Evolutionary conservation across 164 flowering plant species (phyloP), one percentile per base, ranked within the genome.

Genomic region (Nelumbo lutea): DNA sequence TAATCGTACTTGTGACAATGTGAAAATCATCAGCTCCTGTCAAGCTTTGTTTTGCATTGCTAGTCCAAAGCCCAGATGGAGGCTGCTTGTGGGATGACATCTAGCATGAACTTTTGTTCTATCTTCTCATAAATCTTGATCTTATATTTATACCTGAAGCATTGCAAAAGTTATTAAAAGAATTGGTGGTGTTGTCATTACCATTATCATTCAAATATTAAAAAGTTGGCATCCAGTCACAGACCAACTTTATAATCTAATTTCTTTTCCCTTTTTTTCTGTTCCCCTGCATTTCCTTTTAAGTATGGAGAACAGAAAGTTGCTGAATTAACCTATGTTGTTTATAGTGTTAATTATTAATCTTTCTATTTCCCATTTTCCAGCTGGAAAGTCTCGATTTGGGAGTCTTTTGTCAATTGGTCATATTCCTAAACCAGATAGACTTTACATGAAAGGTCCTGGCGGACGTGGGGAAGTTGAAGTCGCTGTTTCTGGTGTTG

Each of bases 391-490:
- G 76, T 81, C 89, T 78, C 79, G 93, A 73, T 88, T 95, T 61
- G 97, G 96, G 52, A 90, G 96, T 84, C 89, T 95, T 75, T 80
- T 90, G 42, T 83, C 92, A 55, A 81, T 86, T 61, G 88, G 88
- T 69, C 81, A 87, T 68, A 76, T 79, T 61, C 69, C 87, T 51
- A 92, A 88, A 84, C 75, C 88, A 15, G 97, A 95, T 78, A 89
- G 87, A 73, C 82, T 95, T 53, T 90, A 86, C 81, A 95, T 95
- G 99, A 95, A 82, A 81, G 99, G 99, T 68, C 99, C 99, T 53
- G 99, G 99, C 63, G 99, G 99, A 48, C 90, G 93, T 64, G 99
- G 99, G 43, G 97, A 92, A 81, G 98, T 95, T 78, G 99, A 95
- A 84, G 99, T 95, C 8, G 99, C 99, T 67, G 99, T 95, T 76